These are phyloP conservation scores for Aspergillus leporis DNA, from an alignment of 495 filamentous ascomycete species.

Conservation along the genomic window DNA sequence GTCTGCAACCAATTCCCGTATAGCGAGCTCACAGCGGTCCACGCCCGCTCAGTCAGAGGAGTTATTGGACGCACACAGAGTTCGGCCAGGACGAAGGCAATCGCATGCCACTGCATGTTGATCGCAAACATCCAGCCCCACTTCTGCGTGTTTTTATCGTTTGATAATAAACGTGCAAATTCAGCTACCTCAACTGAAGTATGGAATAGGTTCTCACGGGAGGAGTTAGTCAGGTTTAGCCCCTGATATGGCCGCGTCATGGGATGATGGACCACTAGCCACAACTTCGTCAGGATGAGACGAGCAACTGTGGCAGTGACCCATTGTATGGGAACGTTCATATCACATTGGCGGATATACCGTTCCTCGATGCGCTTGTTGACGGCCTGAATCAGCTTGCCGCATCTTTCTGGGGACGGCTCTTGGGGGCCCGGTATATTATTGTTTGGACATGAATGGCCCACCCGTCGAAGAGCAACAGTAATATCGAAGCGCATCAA, in stretches of 20 bases:
- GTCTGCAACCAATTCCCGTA: conserved; percentile 56
- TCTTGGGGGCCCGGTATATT: conserved; percentile 21
- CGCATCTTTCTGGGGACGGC: conserved; percentile 51
- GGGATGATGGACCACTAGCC: conserved; percentile 64
- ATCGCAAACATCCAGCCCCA: conserved; percentile 84
- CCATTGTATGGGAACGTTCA: conserved; percentile 64
- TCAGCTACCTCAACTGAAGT: conserved; percentile 77
- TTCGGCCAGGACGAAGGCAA: conserved; percentile 73
- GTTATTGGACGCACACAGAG: conserved; percentile 69
- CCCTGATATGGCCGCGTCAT: conserved; percentile 41
- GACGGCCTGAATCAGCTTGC: conserved; percentile 62
- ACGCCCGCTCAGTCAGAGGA: conserved; percentile 75
- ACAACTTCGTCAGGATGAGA: conserved; percentile 67
- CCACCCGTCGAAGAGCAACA: conserved; percentile 42
- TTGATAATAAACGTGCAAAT: conserved; percentile 63
- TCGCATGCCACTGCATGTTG: conserved; percentile 80
- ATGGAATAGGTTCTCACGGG: conserved; percentile 72
- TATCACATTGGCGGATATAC: conserved; percentile 63
- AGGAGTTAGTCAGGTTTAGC: conserved; percentile 50
- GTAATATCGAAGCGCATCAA: conserved; percentile 68
- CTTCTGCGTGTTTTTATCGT: conserved; percentile 57
- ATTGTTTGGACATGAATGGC: conserved; percentile 31
- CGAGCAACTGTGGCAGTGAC: conserved; percentile 68
- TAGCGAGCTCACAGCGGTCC: conserved; percentile 66
- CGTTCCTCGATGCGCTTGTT: conserved; percentile 61